These are phyloP conservation scores for Leucoagaricus sp. DNA, from an alignment of 1,284 basidiomycete genomes.

Conservation along the genomic window DNA sequence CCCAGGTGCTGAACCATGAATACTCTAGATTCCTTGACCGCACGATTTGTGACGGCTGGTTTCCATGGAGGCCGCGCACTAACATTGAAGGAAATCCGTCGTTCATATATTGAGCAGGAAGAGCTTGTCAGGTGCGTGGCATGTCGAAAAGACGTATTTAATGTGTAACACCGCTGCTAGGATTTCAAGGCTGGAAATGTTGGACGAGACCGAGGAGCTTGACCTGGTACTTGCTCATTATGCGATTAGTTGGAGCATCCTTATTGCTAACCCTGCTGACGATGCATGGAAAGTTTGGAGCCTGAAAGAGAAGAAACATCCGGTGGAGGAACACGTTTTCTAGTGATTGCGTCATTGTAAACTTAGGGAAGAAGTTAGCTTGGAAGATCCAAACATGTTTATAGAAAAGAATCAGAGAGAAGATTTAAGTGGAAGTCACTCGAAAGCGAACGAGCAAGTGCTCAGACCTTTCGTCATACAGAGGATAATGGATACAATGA, in stretches of 20 bases:
- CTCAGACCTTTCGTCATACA: slow-evolving; percentile 8
- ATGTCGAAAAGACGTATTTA: neutral
- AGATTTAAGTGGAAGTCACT: slow-evolving; percentile 26
- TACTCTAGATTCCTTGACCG: slow-evolving; percentile 55
- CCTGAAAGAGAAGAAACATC: slow-evolving; percentile 25
- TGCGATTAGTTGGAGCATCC: slow-evolving; percentile 77
- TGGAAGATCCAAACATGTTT: neutral
- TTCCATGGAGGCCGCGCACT: slow-evolving; percentile 59
- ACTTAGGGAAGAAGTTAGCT: too few relatives aligned
- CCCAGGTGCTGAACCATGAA: slow-evolving; percentile 71
- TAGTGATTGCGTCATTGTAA: neutral
- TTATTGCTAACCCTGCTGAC: slow-evolving; percentile 22
- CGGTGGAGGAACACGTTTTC: neutral
- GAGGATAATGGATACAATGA: neutral
- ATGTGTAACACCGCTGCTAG: slow-evolving; percentile 36
- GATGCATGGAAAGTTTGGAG: slow-evolving; percentile 42
- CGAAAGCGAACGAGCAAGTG: slow-evolving; percentile 4
- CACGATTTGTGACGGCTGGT: slow-evolving; percentile 60
- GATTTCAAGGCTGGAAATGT: slow-evolving; percentile 75
- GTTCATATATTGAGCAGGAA: slow-evolving; percentile 46
- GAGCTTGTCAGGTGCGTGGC: slow-evolving; percentile 66
- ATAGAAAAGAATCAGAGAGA: slow-evolving; percentile 30
- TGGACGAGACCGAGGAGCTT: slow-evolving; percentile 93
- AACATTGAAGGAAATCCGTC: slow-evolving; percentile 70
- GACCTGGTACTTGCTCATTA: slow-evolving; percentile 88